A percentile compares a stretch with the other conserved stretches of the same genome.
Evolutionary conservation across 1,284 basidiomycete genomes (phyloP).

Genomic region (Exobasidium rhododendri): DNA sequence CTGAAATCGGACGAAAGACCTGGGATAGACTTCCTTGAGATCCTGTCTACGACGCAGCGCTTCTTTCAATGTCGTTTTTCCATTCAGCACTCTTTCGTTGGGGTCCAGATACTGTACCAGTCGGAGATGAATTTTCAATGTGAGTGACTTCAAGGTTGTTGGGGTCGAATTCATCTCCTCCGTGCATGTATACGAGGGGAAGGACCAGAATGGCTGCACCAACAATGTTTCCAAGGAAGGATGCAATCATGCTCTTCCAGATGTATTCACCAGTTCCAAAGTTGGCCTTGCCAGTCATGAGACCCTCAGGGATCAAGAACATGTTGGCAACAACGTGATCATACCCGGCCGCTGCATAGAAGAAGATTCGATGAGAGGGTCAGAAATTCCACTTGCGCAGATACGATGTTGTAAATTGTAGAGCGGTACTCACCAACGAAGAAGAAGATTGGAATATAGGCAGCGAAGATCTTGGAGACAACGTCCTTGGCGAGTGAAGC

Average conservation of each 20-base stretch:
- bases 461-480: constrained; percentile 68
- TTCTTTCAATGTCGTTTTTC: constrained; percentile 12
- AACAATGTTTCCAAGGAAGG: constrained; percentile 68
- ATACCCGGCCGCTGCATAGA: constrained; percentile 63
- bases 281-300: constrained; percentile 38
- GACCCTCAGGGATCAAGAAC: constrained; percentile 68
- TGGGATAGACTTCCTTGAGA: too few species aligned
- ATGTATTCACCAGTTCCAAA: constrained; percentile 62
- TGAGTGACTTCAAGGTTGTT: constrained; percentile 4
- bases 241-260: constrained; percentile 67
- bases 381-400: constrained; percentile 49
- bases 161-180: constrained; percentile 36
- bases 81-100: constrained; percentile 11
- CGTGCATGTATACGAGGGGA: constrained; percentile 38
- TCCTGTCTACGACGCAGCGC: too few species aligned
- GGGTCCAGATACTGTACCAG: constrained; percentile 12
- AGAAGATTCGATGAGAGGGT: constrained; percentile 72
- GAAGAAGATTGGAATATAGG: constrained; percentile 75
- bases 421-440: constrained; percentile 58
- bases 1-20: too few species aligned
- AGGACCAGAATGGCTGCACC: constrained; percentile 63
- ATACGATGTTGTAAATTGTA: constrained; percentile 55
- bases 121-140: constrained; percentile 12
- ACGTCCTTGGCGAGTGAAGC: constrained; percentile 69
- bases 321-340: constrained; percentile 64